Conservation (phyloP, 176 grass and related monocot species). For the Triticum turgidum region DNA sequence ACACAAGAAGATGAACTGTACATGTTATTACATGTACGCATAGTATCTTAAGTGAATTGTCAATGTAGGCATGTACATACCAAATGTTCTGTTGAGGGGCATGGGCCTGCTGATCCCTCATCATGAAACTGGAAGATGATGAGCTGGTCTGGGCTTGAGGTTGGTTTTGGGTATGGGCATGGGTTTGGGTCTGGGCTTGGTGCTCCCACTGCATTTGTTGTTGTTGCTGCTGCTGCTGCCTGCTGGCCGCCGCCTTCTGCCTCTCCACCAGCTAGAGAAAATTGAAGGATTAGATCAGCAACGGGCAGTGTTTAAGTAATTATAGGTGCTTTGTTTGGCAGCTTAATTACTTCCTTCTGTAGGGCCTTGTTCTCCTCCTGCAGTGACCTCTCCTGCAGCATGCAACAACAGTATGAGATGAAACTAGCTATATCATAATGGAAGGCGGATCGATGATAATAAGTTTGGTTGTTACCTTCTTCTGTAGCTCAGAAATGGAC, state of each 20-base stretch:
- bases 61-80: conserved; percentile 24
- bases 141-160: conserved; percentile 44
- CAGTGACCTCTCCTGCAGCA: conserved; percentile 67
- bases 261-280: conserved; percentile 63
- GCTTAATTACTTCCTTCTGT: conserved; percentile 78
- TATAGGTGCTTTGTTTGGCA: background rate
- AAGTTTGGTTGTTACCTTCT: conserved; percentile 44
- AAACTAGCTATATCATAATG: background rate
- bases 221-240: conserved; percentile 30
- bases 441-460: background rate
- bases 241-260: conserved; percentile 30
- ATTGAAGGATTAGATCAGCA: background rate
- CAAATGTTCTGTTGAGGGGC: conserved; percentile 39
- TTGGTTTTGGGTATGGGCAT: conserved; percentile 19
- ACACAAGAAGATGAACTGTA: background rate
- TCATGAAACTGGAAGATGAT: conserved; percentile 44
- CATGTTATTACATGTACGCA: background rate
- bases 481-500: conserved; percentile 66
- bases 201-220: conserved; percentile 45
- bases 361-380: conserved; percentile 75
- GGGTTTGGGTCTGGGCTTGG: conserved; percentile 29
- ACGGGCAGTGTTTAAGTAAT: background rate
- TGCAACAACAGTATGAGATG: background rate
- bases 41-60: background rate
- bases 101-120: conserved; percentile 37